Evolutionary conservation across 345 rosid species (phyloP).

Genomic region (Microthlaspi erraticum): DNA sequence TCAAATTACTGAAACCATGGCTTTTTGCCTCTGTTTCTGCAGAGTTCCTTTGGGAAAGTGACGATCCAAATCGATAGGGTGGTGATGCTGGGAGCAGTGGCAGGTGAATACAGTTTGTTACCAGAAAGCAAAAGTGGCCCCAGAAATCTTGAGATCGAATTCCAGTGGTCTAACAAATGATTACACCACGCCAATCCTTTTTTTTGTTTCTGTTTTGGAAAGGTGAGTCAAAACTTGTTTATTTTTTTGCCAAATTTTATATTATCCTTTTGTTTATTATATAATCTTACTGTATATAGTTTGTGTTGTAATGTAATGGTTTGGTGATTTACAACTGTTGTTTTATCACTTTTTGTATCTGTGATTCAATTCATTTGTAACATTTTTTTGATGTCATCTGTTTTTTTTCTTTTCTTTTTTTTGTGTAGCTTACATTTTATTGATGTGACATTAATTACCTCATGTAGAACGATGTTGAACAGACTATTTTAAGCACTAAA

Average conservation of each 20-base stretch:
- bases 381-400: no score
- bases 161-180: conserved; percentile 96
- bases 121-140: conserved; percentile 98
- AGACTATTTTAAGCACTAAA: no score
- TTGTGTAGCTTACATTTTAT: no score
- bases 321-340: neutral
- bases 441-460: no score
- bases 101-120: conserved; percentile 86
- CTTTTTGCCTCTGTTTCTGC: conserved; percentile 26
- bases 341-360: no score
- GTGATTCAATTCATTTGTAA: no score
- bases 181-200: conserved; percentile 4
- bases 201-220: neutral
- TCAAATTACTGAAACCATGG: conserved; percentile 1
- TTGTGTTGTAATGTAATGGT: conserved; percentile 40
- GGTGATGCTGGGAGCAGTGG: conserved; percentile 95
- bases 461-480: no score
- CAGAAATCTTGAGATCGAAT: conserved; percentile 89
- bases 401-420: no score
- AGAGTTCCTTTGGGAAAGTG: conserved; percentile 98
- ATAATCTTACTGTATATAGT: conserved; percentile 39
- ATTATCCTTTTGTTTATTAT: conserved; percentile 10
- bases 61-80: conserved; percentile 97
- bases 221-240: neutral
- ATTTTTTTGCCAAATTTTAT: conserved; percentile 23